Evolutionary conservation across 2,329 filamentous ascomycete species (phyloP).

Genomic region (Lojkania enalia): DNA sequence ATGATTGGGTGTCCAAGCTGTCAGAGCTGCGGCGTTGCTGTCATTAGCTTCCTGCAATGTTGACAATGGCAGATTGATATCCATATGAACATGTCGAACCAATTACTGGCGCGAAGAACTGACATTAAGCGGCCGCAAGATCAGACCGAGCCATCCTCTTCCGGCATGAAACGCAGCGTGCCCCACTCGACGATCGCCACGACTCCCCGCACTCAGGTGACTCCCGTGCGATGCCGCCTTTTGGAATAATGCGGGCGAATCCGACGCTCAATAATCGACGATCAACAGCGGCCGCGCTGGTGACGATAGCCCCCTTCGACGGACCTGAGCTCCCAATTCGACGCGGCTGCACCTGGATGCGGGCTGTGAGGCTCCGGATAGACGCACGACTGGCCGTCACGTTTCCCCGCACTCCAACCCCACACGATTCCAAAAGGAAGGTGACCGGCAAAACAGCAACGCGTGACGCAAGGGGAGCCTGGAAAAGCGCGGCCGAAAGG

Average conservation of each 20-base stretch:
- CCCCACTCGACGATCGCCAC: background rate
- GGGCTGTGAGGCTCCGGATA: constrained; percentile 5
- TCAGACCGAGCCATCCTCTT: background rate
- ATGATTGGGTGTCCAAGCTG: constrained; percentile 1
- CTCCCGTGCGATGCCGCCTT: no score
- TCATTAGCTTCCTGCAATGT: background rate
- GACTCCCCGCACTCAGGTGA: background rate
- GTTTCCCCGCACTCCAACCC: constrained; percentile 15
- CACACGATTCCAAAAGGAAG: constrained; percentile 10
- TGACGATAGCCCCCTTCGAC: background rate
- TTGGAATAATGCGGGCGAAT: background rate
- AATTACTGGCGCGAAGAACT: background rate
- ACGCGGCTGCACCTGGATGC: no score
- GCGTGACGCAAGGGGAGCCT: constrained; percentile 16
- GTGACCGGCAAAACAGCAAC: constrained; percentile 20
- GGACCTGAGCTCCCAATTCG: background rate
- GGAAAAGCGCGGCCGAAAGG: constrained; percentile 20
- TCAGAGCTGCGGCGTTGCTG: background rate
- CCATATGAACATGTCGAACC: no score
- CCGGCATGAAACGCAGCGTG: background rate
- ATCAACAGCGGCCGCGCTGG: background rate
- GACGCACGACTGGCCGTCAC: background rate
- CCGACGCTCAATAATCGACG: background rate
- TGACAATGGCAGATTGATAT: background rate
- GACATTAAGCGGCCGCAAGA: background rate